Base-by-base conservation (phyloP, 495 filamentous ascomycete genomes). In the Cercophora samala region DNA sequence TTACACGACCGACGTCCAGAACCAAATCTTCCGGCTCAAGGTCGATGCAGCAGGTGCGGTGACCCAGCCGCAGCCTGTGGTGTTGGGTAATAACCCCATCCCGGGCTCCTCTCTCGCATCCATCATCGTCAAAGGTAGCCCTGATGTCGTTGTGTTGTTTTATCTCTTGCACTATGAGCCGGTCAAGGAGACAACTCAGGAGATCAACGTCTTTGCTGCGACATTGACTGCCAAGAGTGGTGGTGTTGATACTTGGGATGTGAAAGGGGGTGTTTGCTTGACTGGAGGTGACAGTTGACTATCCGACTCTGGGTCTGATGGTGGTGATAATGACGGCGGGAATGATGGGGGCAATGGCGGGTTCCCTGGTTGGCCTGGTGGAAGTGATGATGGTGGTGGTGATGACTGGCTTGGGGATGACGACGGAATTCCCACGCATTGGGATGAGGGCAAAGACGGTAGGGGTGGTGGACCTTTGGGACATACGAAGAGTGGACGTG, bases 141-240 rank as follows among this genome's bases (percentile, higher is more conserved):
- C 42, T 5, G 62, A 55, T n/a, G 52, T 18, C 11, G 26, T 64
- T 15, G 46, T 64, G 21, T 25, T 64, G 46, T 64, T 64, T 26
- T 64, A 64, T n/a, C 46, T 64, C 24, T 18, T 64, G 42, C 62
- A 64, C 18, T 64, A 55, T 19, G 62, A 64, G 42, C 18, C 19
- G 6, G 22, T 54, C 46, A 64, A 55, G 46, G 37, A 24, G 15
- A 64, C 62, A 2, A 21, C 62, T 19, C 62, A 64, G 22, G 62
- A 64, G 51, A 26, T 55, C n/a, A 64, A 64, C 23, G 32, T 64
- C 23, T 64, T 54, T 21, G 62, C 62, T 9, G 26, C 13, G 21
- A 55, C 51, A 11, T 21, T 64, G 23, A 54, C 62, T 2, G 22
- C 42, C n/a, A 53, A 18, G n/a, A 17, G n/a, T 18, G 32, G 29